Percentiles rank a stretch among this genome's conserved stretches.
phyloP scores from a whole-genome alignment of 78 protist genomes.

The Tieghemostelium lacteum region DNA sequence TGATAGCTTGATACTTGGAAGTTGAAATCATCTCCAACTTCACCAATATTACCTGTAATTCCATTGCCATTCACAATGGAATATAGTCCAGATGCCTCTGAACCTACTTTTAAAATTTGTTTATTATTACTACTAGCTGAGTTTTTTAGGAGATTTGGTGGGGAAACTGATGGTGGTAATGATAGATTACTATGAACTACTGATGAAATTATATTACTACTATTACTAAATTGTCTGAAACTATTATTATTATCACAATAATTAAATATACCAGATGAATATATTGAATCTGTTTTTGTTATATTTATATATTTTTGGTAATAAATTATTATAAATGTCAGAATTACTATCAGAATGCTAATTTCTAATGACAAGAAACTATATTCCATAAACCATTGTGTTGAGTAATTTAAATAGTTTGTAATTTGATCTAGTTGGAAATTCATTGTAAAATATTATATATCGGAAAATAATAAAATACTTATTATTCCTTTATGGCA shows the following conservation, averaged over 20 bases:
- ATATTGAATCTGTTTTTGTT: background rate
- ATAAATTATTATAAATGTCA: background rate
- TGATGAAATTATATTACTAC: too few relatives aligned
- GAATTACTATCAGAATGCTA: too few relatives aligned
- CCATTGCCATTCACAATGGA: constrained; percentile 37
- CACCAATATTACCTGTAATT: constrained; percentile 33
- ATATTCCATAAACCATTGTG: too few relatives aligned
- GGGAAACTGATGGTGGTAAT: too few relatives aligned
- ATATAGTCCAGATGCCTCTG: constrained; percentile 22
- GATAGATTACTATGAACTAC: background rate
- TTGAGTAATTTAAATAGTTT: too few relatives aligned
- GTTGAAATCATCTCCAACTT: constrained; percentile 51
- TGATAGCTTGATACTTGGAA: constrained; percentile 33
- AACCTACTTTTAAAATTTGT: constrained; percentile 4
- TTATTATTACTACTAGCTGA: background rate
- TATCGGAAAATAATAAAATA: too few relatives aligned
- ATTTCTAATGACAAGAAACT: too few relatives aligned
- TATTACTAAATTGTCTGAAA: background rate
- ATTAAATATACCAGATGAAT: background rate
- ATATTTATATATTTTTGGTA: background rate
- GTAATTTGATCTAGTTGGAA: too few relatives aligned
- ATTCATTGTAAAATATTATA: too few relatives aligned
- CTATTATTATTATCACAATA: constrained; percentile 1
- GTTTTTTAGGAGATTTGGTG: too few relatives aligned
- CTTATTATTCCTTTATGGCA: too few relatives aligned